A percentile compares a stretch with the other conserved stretches of the same genome.
These are phyloP conservation scores for Cyberlindnera bimundalis DNA, from an alignment of 805 yeast species.

Conservation along the genomic window DNA sequence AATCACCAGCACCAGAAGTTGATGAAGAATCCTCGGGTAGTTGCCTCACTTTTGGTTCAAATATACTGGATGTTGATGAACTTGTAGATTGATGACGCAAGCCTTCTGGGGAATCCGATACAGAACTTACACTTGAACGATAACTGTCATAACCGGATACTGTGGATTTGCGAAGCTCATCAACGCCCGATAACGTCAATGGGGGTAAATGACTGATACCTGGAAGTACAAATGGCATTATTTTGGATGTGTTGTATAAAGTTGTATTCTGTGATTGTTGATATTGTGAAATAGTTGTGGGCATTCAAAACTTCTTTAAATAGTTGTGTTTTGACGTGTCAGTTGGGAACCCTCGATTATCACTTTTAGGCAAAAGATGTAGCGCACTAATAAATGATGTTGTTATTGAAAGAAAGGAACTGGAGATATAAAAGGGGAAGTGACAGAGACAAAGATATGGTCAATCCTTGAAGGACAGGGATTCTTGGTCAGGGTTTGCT, in stretches of 20 bases:
- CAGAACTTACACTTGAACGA: constrained; percentile 2
- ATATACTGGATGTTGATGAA: background rate
- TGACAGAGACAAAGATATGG: no score
- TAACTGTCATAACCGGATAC: constrained; percentile 1
- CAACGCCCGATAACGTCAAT: background rate
- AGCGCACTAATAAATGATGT: no score
- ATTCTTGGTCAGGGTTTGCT: no score
- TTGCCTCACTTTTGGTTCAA: background rate
- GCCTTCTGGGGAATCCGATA: background rate
- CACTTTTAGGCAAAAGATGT: no score
- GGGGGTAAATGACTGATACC: constrained; percentile 3
- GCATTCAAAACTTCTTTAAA: no score
- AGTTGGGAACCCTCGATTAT: no score
- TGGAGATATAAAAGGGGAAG: no score
- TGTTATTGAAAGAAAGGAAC: no score
- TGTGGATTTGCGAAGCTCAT: background rate
- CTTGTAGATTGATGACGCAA: constrained; percentile 1
- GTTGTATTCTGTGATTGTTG: background rate
- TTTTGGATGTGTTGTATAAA: background rate
- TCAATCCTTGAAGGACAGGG: no score
- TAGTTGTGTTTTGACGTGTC: no score
- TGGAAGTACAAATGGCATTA: constrained; percentile 4
- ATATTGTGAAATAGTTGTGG: background rate
- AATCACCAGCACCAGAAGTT: background rate
- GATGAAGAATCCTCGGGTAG: background rate